Evolutionary conservation across 2,329 filamentous ascomycete genomes (phyloP).

Genomic region (Aspergillus calidoustus): DNA sequence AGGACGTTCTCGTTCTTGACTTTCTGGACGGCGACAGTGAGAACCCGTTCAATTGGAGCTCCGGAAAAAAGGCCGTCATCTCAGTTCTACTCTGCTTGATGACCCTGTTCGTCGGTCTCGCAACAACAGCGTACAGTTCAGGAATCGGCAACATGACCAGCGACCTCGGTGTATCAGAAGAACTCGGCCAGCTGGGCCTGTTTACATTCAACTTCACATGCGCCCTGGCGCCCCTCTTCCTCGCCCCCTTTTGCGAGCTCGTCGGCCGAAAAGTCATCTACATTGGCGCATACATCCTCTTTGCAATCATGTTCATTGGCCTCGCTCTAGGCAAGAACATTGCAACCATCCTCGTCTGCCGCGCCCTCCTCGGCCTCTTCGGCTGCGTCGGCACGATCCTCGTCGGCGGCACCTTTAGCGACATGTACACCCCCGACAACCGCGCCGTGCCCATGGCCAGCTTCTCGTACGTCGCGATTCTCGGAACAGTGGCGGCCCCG

Average conservation of each 20-base stretch:
- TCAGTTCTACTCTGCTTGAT: conserved; percentile 55
- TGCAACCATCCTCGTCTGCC: conserved; percentile 53
- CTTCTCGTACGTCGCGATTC: conserved; percentile 56
- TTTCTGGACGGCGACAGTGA: conserved; percentile 53
- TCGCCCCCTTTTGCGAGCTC: conserved; percentile 57
- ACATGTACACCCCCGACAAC: conserved; percentile 54
- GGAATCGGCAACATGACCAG: conserved; percentile 53
- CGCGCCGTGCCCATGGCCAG: conserved; percentile 54
- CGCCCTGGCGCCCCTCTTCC: conserved; percentile 53
- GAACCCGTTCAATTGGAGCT: conserved; percentile 59
- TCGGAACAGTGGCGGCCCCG: conserved; percentile 58
- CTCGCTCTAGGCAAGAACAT: conserved; percentile 55
- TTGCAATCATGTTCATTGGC: conserved; percentile 55
- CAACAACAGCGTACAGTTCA: conserved; percentile 59
- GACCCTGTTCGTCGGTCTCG: conserved; percentile 59
- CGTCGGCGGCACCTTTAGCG: conserved; percentile 56
- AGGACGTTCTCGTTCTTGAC: conserved; percentile 50
- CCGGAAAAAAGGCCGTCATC: conserved; percentile 51
- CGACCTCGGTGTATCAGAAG: conserved; percentile 49
- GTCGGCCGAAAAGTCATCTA: conserved; percentile 55
- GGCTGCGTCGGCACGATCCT: conserved; percentile 57
- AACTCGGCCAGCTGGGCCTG: conserved; percentile 55
- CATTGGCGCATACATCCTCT: conserved; percentile 52
- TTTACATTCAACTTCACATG: conserved; percentile 57
- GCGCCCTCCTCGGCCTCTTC: conserved; percentile 54